Evolutionary conservation across 805 yeast species (phyloP), one percentile per base, ranked within the genome.

Genomic region (Candida ficus): DNA sequence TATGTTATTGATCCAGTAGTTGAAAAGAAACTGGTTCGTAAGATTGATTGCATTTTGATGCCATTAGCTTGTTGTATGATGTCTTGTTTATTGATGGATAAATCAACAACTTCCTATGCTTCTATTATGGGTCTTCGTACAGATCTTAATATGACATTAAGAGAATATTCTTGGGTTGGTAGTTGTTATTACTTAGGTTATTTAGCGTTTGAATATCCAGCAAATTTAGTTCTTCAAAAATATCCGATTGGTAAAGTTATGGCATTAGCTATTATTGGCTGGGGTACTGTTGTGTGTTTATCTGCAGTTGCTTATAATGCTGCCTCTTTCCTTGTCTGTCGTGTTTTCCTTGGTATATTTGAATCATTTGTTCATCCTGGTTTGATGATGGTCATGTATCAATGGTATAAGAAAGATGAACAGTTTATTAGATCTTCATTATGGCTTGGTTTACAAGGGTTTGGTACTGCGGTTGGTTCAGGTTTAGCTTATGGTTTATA

Each of bases 131-230:
- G 78, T 34, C 59, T 72, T 36, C 59, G 63, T 46, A 56, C 50
- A 8, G 80, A 67, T 43, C 57, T 68, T 47, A 60, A 62, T 43
- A 75, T 76, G 76, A 46, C 48, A 41, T 75, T 71, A 29, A 58
- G 45, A 26, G 58, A 67, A 53, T 71, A 75, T 50, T 57, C 75
- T 36, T 75, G 83, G 80, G 60, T 71, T 13, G 76, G 81, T n/a
- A 68, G 81, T 1, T 70, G 76, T 8, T 80, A 79, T 48, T 79
- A 78, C 52, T 56, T 83, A 29, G 90, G 89, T 3, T 83, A 80
- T 54, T 57, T 83, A 36, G 64, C 63, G 8, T 80, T 77, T 52
- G 80, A 76, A 48, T 60, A 73, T 40, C 75, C 79, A 5, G 68
- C 73, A 3, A 57, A 67, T 9, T 52, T 62, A 35, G 37, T 70